Percentiles rank a stretch among this genome's conserved stretches.
Conservation (phyloP, 768 basidiomycete species). For the Leccinum boreale region DNA sequence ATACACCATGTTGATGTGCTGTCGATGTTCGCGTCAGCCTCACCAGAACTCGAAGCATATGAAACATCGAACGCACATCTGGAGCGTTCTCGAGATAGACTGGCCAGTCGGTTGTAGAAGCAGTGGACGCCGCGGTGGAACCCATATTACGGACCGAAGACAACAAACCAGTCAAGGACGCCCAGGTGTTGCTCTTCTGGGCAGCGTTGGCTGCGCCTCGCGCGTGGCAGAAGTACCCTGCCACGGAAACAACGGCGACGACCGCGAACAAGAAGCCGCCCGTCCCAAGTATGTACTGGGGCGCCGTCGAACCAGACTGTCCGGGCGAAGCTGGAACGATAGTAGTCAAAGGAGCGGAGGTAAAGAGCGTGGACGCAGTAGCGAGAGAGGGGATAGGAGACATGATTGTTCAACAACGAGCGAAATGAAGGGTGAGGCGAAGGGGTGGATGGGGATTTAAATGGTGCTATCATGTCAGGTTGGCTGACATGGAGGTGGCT, state of each 20-base stretch:
- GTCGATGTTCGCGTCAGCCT: background rate
- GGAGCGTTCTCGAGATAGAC: constrained; percentile 10
- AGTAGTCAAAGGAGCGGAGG: constrained; percentile 1
- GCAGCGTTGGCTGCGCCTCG: background rate
- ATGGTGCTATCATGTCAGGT: constrained; percentile 2
- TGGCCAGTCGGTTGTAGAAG: background rate
- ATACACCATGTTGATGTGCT: constrained; percentile 21
- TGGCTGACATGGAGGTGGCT: background rate
- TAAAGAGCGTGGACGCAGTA: constrained; percentile 2
- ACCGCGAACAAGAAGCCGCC: constrained; percentile 15
- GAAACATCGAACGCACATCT: constrained; percentile 1
- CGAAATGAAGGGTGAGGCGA: background rate
- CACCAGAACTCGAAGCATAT: background rate
- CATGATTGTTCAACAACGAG: constrained; percentile 10
- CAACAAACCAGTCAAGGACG: constrained; percentile 1
- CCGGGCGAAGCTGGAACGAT: background rate
- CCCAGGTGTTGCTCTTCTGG: constrained; percentile 3
- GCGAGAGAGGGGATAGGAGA: constrained; percentile 14
- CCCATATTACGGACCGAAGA: constrained; percentile 7
- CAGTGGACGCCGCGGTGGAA: background rate
- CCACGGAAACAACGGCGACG: constrained; percentile 12
- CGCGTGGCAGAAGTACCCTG: constrained; percentile 15
- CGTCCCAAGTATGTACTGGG: constrained; percentile 8
- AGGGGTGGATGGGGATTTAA: background rate
- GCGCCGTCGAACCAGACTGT: background rate